Conservation (phyloP, 257 asterid genomes). For the Solanum chmielewskii region DNA sequence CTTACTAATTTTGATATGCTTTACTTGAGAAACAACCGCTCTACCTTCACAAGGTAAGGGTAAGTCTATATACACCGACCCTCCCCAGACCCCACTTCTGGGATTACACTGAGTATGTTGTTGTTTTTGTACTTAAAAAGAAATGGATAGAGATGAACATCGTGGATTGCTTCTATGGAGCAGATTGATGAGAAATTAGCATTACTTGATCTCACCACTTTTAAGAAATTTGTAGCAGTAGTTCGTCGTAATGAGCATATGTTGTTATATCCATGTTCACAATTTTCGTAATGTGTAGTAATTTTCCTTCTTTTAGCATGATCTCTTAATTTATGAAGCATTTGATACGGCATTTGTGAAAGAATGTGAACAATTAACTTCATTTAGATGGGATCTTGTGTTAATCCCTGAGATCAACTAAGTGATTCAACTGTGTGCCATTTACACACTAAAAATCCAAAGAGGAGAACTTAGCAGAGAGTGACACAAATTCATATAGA, state of each 20-base stretch:
- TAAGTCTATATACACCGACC: not conserved
- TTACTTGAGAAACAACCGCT: not conserved
- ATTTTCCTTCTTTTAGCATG: not conserved
- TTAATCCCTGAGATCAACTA: not conserved
- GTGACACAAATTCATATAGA: not conserved
- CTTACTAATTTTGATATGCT: not conserved
- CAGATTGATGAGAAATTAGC: not conserved
- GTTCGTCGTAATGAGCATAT: not conserved
- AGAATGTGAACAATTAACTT: not conserved
- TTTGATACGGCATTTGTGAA: not conserved
- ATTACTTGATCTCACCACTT: not conserved
- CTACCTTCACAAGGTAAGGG: not conserved
- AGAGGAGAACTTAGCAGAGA: not conserved
- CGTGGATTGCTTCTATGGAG: not conserved
- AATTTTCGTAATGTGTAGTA: not conserved
- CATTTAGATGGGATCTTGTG: not conserved
- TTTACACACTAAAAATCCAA: not conserved
- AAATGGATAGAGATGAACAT: not conserved
- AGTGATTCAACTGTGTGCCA: not conserved
- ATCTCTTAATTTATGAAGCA: not conserved
- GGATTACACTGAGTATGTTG: not conserved
- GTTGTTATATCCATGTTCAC: not conserved
- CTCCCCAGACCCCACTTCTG: not conserved
- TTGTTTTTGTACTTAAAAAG: not conserved
- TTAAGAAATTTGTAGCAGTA: not conserved